Conservation (phyloP, 208 protist species). For the Leishmania aethiopica region DNA sequence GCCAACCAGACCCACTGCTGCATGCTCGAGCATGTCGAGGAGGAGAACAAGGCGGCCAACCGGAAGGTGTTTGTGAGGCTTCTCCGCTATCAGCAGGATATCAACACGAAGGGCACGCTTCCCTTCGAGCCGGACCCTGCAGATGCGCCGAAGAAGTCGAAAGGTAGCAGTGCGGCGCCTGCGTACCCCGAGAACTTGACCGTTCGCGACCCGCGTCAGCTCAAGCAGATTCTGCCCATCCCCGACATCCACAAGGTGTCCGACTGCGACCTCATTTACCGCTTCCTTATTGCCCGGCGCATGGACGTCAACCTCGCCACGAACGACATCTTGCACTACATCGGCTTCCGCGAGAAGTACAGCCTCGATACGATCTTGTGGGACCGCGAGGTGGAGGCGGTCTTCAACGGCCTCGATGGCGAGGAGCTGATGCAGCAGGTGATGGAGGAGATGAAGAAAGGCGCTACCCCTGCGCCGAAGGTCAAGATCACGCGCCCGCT, state of each 20-base stretch:
- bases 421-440: slow-evolving; percentile 46
- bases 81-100: slow-evolving; percentile 37
- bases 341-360: slow-evolving; percentile 63
- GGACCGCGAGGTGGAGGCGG: slow-evolving; percentile 46
- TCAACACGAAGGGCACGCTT: slow-evolving; percentile 36
- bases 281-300: slow-evolving; percentile 57
- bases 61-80: slow-evolving; percentile 42
- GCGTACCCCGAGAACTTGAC: slow-evolving; percentile 49
- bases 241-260: slow-evolving; percentile 59
- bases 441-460: slow-evolving; percentile 35
- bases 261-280: slow-evolving; percentile 67
- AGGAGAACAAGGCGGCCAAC: slow-evolving; percentile 42
- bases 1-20: slow-evolving; percentile 47
- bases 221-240: slow-evolving; percentile 55
- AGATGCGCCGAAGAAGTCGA: slow-evolving; percentile 32
- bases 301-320: slow-evolving; percentile 40
- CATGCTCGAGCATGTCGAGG: slow-evolving; percentile 25
- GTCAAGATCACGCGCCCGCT: slow-evolving; percentile 49
- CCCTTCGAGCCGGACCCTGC: slow-evolving; percentile 25
- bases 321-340: slow-evolving; percentile 49
- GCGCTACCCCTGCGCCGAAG: slow-evolving; percentile 15
- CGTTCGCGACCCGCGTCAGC: slow-evolving; percentile 27
- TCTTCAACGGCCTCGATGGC: slow-evolving; percentile 55
- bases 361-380: slow-evolving; percentile 50
- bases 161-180: slow-evolving; percentile 5